These are phyloP conservation scores for Chaetothyriales sp. DNA, from an alignment of 2,329 filamentous ascomycete genomes.

Conservation along the genomic window DNA sequence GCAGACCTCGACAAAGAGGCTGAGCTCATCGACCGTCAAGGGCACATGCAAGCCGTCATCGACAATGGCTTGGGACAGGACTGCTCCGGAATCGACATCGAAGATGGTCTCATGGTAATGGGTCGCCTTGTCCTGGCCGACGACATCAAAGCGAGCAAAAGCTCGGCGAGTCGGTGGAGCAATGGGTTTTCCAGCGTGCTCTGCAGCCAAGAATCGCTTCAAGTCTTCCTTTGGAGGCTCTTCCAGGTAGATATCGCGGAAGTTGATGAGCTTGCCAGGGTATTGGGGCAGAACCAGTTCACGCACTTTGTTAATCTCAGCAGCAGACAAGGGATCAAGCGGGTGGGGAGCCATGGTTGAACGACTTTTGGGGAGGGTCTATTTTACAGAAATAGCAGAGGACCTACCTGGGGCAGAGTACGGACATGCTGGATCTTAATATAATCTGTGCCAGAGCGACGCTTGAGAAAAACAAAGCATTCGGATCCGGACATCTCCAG, in stretches of 20 bases:
- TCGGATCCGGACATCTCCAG: background rate
- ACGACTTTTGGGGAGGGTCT: no score
- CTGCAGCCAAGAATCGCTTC: constrained; percentile 33
- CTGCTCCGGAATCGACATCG: constrained; percentile 29
- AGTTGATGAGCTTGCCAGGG: constrained; percentile 24
- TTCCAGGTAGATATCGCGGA: constrained; percentile 37
- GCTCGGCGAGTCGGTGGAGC: constrained; percentile 36
- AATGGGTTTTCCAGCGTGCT: constrained; percentile 31
- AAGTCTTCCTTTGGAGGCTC: constrained; percentile 37
- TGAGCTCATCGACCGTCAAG: constrained; percentile 34
- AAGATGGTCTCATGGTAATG: constrained; percentile 41
- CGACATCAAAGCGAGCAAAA: constrained; percentile 41
- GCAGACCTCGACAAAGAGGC: constrained; percentile 34
- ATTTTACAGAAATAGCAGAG: background rate
- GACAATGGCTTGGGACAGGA: constrained; percentile 32
- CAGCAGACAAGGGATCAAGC: constrained; percentile 40
- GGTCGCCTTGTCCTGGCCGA: constrained; percentile 36
- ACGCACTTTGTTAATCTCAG: constrained; percentile 38
- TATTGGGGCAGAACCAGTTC: constrained; percentile 34
- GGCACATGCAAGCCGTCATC: constrained; percentile 33
- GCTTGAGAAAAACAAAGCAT: background rate
- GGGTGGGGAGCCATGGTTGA: constrained; percentile 28
- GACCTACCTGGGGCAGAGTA: background rate
- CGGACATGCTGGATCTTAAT: background rate
- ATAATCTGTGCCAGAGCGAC: background rate